A percentile compares a stretch with the other conserved stretches of the same genome.
Conservation (phyloP, 1,284 basidiomycete genomes). For the Sanguinoderma infundibulare region DNA sequence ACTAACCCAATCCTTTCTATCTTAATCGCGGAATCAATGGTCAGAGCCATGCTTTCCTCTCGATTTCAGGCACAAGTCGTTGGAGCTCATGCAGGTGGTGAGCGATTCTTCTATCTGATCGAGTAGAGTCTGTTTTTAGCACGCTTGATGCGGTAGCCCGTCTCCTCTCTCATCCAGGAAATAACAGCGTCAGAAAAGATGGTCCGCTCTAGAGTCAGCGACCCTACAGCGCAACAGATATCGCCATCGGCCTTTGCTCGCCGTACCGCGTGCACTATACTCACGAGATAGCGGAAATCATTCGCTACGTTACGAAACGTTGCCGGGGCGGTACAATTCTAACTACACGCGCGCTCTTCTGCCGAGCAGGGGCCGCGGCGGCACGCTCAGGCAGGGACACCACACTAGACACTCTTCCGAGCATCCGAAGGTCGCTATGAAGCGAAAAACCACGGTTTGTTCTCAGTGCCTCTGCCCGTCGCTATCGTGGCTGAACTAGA, state of each 20-base stretch:
- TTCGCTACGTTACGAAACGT: background rate
- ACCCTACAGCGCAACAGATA: background rate
- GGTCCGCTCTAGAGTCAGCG: background rate
- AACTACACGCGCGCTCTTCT: background rate
- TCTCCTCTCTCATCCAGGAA: background rate
- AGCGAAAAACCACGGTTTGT: background rate
- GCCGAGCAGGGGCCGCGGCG: slow-evolving; percentile 4
- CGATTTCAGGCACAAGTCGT: too few relatives aligned
- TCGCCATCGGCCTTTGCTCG: background rate
- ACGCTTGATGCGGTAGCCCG: background rate
- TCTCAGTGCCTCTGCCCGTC: background rate
- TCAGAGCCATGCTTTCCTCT: background rate
- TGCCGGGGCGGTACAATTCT: background rate
- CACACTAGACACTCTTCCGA: background rate
- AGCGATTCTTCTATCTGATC: background rate
- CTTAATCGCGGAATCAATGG: background rate
- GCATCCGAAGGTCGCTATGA: background rate
- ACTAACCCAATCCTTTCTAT: too few relatives aligned
- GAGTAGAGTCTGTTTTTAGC: background rate
- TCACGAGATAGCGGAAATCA: background rate
- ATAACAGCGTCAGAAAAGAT: background rate
- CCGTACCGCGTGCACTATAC: background rate
- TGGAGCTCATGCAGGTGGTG: too few relatives aligned
- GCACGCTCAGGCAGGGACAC: background rate
- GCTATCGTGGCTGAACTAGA: background rate